Conservation (phyloP, 805 yeast species). For the Torulaspora maleeae region DNA sequence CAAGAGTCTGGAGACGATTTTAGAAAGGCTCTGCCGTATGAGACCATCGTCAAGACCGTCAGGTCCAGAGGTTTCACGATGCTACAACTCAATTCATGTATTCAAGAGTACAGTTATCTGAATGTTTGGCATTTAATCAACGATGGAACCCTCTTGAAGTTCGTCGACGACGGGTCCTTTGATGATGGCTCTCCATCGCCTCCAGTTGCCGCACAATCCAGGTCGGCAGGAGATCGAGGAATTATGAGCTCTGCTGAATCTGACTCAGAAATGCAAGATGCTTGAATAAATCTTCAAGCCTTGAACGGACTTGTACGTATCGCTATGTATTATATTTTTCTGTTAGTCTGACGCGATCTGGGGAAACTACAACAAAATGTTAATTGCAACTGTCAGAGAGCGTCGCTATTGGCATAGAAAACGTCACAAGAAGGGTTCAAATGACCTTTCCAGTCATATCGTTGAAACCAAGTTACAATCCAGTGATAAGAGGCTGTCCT, state of each 20-base stretch:
- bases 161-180: constrained; percentile 43
- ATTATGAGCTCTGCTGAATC: background rate
- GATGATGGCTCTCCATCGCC: constrained; percentile 14
- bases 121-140: constrained; percentile 75
- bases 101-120: constrained; percentile 64
- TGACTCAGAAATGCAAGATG: constrained; percentile 9
- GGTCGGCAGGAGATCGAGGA: background rate
- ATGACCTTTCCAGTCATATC: constrained; percentile 35
- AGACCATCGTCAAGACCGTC: constrained; percentile 54
- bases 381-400: background rate
- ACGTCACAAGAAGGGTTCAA: background rate
- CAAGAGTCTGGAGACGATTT: constrained; percentile 37
- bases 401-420: background rate
- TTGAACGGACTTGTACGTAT: background rate
- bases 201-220: background rate
- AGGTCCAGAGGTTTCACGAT: constrained; percentile 81
- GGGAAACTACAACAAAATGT: background rate
- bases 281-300: background rate
- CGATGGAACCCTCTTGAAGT: constrained; percentile 59
- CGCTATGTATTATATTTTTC: constrained; percentile 6
- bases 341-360: background rate
- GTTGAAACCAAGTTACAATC: constrained; percentile 47
- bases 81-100: constrained; percentile 68
- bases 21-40: constrained; percentile 39
- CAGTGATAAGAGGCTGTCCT: constrained; percentile 62